Base-by-base conservation (phyloP, 768 basidiomycete genomes). In the Tephrocybe sp. region DNA sequence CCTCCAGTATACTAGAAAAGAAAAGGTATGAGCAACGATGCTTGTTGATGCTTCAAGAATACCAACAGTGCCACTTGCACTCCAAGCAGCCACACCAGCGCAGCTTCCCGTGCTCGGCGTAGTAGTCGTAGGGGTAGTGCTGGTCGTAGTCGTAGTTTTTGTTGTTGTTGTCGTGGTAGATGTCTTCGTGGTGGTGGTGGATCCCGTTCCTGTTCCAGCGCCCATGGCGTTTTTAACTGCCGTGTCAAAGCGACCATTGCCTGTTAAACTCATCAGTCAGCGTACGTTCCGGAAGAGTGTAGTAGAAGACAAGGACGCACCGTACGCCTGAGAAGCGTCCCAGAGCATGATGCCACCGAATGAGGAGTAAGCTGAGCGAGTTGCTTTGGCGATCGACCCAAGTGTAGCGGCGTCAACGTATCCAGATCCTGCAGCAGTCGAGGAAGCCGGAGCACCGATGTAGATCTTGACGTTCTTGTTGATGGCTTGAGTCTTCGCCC, bases 401-500 rank as follows among this genome's bases (percentile, higher is more conserved):
- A 80, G 65, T 8, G 71, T 74, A 9, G 61, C 55, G 15, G 69
- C 71, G 50, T 72, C 68, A 44, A 79, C 72, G 61, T 76, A 82
- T n/a, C 80, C 80, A 21, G 74, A 73, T n/a, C 75, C 72, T 3
- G 80, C 80, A 15, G 80, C 79, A 4, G 68, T 67, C 1, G 71
- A 59, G 1, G 78, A 68, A 9, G 78, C 79, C 1, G 80, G 78
- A 21, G 76, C 80, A 45, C 80, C 80, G 53, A 82, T 76, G 62
- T 71, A 81, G 24, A 81, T 61, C 61, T 82, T 82, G 47, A 80
- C 75, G 57, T 76, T 69, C 53, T 55, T 63, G 67, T 80, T 80
- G 5, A 75, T 70, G 15, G 79, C 78, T 5, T 62, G 57, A 4
- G 65, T 78, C 66, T 76, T 77, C 1, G 80, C 80, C 79, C 79